A percentile compares a stretch with the other conserved stretches of the same genome.
These are phyloP conservation scores for Globisporangium radiosum DNA, from an alignment of 352 stramenopile species.

Conservation along the genomic window DNA sequence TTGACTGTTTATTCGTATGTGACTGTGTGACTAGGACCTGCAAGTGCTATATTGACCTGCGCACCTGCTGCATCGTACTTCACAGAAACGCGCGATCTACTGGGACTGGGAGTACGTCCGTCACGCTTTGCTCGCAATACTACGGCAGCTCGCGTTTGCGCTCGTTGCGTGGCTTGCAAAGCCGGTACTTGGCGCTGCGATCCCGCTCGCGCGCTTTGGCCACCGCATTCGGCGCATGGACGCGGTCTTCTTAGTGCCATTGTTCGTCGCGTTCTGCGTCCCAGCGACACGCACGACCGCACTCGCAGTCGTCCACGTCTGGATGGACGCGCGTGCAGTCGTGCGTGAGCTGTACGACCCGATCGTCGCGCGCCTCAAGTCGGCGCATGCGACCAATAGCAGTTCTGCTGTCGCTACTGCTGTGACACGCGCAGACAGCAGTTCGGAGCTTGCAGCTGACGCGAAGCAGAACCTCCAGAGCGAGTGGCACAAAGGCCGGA, in stretches of 20 bases:
- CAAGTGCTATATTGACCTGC: too few relatives aligned
- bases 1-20: not conserved
- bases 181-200: conserved; percentile 1
- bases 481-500: conserved; percentile 52
- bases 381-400: conserved; percentile 5
- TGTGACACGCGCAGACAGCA: conserved; percentile 6
- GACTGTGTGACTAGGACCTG: too few relatives aligned
- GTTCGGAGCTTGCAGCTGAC: conserved; percentile 22
- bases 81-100: conserved; percentile 48
- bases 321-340: conserved; percentile 57
- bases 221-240: conserved; percentile 61
- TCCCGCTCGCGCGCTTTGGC: conserved; percentile 7
- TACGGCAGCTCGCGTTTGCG: conserved; percentile 45
- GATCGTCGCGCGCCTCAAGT: conserved; percentile 59
- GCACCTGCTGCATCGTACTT: not conserved
- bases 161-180: conserved; percentile 35
- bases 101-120: conserved; percentile 71
- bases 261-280: conserved; percentile 51
- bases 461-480: conserved; percentile 19
- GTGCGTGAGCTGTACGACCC: conserved; percentile 66
- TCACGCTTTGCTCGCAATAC: conserved; percentile 37
- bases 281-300: conserved; percentile 30
- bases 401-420: too few relatives aligned
- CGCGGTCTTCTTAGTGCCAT: conserved; percentile 42
- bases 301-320: conserved; percentile 47